phyloP scores from a whole-genome alignment of 2,329 filamentous ascomycete genomes.

The Camillea tinctor region DNA sequence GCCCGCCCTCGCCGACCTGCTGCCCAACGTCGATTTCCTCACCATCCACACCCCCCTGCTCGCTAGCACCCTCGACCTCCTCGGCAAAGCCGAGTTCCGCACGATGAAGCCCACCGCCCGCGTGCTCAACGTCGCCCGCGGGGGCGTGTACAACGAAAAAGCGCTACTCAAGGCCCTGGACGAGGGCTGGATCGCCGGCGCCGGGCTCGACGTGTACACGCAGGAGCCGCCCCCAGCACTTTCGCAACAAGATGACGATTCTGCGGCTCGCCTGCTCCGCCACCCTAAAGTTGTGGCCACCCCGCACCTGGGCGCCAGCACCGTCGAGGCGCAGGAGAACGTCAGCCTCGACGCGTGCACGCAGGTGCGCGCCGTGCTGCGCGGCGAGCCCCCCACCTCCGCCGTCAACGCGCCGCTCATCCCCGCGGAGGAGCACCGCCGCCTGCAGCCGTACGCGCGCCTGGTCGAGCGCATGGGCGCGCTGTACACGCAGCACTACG shows the following conservation, averaged over 20 bases:
- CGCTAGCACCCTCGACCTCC: slow-evolving; percentile 72
- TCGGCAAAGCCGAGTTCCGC: slow-evolving; percentile 63
- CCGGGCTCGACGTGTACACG: slow-evolving; percentile 78
- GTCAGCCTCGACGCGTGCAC: slow-evolving; percentile 81
- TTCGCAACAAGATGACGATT: slow-evolving; percentile 39
- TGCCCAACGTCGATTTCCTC: slow-evolving; percentile 70
- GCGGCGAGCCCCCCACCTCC: slow-evolving; percentile 69
- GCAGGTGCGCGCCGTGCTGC: slow-evolving; percentile 72
- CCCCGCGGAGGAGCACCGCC: slow-evolving; percentile 75
- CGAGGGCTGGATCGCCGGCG: slow-evolving; percentile 69
- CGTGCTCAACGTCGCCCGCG: slow-evolving; percentile 76
- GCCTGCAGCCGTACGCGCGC: slow-evolving; percentile 69
- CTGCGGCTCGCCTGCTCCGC: slow-evolving; percentile 60
- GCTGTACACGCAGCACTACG: slow-evolving; percentile 76
- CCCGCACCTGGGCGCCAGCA: slow-evolving; percentile 77
- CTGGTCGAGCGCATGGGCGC: slow-evolving; percentile 78
- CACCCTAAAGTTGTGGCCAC: slow-evolving; percentile 75
- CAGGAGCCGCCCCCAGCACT: slow-evolving; percentile 63
- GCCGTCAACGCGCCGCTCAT: slow-evolving; percentile 83
- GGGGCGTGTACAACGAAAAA: slow-evolving; percentile 76
- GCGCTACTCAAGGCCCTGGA: slow-evolving; percentile 70
- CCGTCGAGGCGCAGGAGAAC: slow-evolving; percentile 80
- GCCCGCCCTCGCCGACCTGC: slow-evolving; percentile 56
- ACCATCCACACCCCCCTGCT: slow-evolving; percentile 81
- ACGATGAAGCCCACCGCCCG: slow-evolving; percentile 72